Evolutionary conservation across 2,329 filamentous ascomycete genomes (phyloP).

Genomic region (Penicillium decumbens): DNA sequence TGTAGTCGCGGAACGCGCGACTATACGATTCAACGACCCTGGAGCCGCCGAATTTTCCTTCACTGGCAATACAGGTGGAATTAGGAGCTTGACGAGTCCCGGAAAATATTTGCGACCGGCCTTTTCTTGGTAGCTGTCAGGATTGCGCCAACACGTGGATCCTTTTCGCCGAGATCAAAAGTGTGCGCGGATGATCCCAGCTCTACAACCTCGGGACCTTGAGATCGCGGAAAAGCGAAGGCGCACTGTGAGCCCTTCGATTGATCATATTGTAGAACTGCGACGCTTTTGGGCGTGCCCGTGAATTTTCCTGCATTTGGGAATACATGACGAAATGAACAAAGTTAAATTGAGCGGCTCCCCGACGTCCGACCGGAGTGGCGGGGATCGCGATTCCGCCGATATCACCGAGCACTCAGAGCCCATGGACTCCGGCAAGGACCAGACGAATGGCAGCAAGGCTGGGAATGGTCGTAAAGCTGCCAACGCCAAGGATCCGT

Average conservation of each 20-base stretch:
- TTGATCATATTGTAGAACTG: background rate
- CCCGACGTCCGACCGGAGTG: slow-evolving; percentile 36
- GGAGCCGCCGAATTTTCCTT: background rate
- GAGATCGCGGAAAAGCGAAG: slow-evolving; percentile 10
- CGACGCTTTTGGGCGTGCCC: slow-evolving; percentile 2
- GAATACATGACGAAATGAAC: slow-evolving; percentile 32
- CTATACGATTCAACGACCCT: slow-evolving; percentile 10
- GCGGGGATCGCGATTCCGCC: slow-evolving; percentile 35
- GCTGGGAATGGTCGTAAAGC: slow-evolving; percentile 62
- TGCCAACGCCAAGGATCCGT: slow-evolving; percentile 74
- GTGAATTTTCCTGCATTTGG: background rate
- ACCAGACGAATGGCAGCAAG: slow-evolving; percentile 48
- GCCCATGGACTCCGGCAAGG: slow-evolving; percentile 42
- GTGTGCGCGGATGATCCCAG: slow-evolving; percentile 17
- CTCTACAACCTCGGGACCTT: slow-evolving; percentile 13
- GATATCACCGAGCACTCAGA: slow-evolving; percentile 34
- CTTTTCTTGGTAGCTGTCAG: background rate
- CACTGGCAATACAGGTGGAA: background rate
- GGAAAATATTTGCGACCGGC: slow-evolving; percentile 6
- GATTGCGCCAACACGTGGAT: slow-evolving; percentile 16
- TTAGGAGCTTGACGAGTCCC: background rate
- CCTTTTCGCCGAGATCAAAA: slow-evolving; percentile 14
- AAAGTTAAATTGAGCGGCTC: slow-evolving; percentile 35
- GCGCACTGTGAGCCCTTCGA: background rate
- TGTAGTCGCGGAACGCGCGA: slow-evolving; percentile 22